phyloP scores from a whole-genome alignment of 345 rosid genomes.

The Citrus glauca region DNA sequence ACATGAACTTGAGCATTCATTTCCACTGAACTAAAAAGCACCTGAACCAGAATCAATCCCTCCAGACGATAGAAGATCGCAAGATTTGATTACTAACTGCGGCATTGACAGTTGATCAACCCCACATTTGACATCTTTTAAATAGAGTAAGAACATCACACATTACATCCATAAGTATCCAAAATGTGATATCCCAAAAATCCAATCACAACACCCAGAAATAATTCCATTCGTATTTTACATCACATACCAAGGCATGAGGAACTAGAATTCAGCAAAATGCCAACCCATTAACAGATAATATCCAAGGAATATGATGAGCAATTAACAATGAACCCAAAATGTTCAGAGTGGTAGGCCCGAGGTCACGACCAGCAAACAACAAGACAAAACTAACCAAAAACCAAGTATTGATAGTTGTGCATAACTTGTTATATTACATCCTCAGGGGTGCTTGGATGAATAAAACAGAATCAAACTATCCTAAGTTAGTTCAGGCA shows the following conservation, averaged over 20 bases:
- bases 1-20: background rate
- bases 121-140: background rate
- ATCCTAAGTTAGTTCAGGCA: background rate
- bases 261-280: background rate
- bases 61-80: background rate
- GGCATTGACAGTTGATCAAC: background rate
- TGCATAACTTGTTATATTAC: background rate
- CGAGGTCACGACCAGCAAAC: conserved; percentile 1
- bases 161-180: background rate
- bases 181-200: background rate
- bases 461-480: background rate
- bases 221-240: background rate
- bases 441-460: background rate
- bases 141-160: background rate
- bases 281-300: background rate
- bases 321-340: conserved; percentile 1
- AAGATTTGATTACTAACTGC: background rate
- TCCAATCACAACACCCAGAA: background rate
- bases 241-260: background rate
- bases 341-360: background rate
- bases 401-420: background rate
- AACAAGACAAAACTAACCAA: background rate
- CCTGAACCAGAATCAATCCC: background rate
- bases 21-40: background rate
- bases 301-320: background rate